A percentile compares a stretch with the other conserved stretches of the same genome.
These are phyloP conservation scores for Iris pallida DNA, from an alignment of 116 monocot genomes.

Conservation along the genomic window DNA sequence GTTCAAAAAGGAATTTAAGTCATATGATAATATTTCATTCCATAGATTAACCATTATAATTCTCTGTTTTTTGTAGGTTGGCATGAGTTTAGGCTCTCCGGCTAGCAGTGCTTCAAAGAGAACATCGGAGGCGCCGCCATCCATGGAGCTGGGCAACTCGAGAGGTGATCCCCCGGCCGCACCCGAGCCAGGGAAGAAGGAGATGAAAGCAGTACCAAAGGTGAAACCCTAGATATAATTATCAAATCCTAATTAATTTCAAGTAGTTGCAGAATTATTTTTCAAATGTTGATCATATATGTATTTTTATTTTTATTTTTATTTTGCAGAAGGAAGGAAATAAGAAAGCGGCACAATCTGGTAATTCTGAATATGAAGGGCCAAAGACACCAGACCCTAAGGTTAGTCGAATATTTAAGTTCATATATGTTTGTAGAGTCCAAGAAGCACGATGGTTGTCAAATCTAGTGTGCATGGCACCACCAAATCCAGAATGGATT, in stretches of 20 bases:
- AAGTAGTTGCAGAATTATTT: not conserved
- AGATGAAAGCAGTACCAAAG: slow-evolving; percentile 35
- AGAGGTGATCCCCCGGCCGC: slow-evolving; percentile 16
- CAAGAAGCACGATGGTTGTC: too few species aligned
- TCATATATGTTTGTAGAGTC: slow-evolving; percentile 17
- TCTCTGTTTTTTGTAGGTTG: slow-evolving; percentile 24
- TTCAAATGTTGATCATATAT: not conserved
- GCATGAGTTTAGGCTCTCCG: slow-evolving; percentile 38
- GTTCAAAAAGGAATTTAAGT: too few species aligned
- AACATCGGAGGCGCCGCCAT: slow-evolving; percentile 40
- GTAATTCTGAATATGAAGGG: slow-evolving; percentile 58
- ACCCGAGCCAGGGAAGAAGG: slow-evolving; percentile 29
- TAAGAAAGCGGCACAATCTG: slow-evolving; percentile 44
- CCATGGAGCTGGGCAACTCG: slow-evolving; percentile 39
- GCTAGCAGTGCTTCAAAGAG: slow-evolving; percentile 39
- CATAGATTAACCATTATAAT: not conserved
- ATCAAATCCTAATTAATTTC: slow-evolving; percentile 2
- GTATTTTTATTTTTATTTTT: not conserved
- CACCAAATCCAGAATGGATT: slow-evolving; percentile 35
- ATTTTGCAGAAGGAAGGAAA: slow-evolving; percentile 49
- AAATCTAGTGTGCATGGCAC: slow-evolving; percentile 36
- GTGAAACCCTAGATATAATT: slow-evolving; percentile 8
- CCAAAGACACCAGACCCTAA: slow-evolving; percentile 77
- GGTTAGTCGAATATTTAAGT: slow-evolving; percentile 25
- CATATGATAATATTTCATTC: not conserved